phyloP scores from a whole-genome alignment of 1,284 basidiomycete species.

The Rhodotorula sp. region DNA sequence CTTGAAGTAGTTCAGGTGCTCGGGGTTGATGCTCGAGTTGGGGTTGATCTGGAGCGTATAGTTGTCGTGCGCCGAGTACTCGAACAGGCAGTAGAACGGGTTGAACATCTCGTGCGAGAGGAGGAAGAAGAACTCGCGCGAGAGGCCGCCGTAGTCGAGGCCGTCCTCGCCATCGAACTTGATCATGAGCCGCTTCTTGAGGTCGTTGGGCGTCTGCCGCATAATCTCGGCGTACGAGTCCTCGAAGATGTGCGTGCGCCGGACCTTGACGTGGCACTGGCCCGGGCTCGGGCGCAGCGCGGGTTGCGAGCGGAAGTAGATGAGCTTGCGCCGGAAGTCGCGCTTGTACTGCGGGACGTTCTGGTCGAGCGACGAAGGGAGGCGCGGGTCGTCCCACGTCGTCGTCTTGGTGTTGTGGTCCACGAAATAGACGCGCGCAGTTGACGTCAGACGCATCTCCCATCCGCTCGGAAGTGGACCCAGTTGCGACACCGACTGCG shows the following conservation, averaged over 20 bases:
- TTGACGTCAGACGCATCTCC: conserved; percentile 95
- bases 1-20: conserved; percentile 99
- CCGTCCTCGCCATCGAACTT: conserved; percentile 99
- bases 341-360: conserved; percentile 99
- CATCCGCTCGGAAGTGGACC: conserved; percentile 94
- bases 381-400: conserved; percentile 89
- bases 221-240: conserved; percentile 96
- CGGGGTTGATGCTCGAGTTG: conserved; percentile 95
- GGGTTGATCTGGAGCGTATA: conserved; percentile 77
- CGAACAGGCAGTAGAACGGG: conserved; percentile 98
- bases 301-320: conserved; percentile 98
- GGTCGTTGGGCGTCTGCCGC: conserved; percentile 87
- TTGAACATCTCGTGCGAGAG: conserved; percentile 82
- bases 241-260: conserved; percentile 90
- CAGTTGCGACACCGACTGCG: conserved; percentile 81
- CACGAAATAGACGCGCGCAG: conserved; percentile 92
- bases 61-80: conserved; percentile 99
- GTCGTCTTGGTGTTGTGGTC: conserved; percentile 83
- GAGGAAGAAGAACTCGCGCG: conserved; percentile 99
- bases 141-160: conserved; percentile 95
- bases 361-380: conserved; percentile 79
- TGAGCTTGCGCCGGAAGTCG: conserved; percentile 96
- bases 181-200: conserved; percentile 97
- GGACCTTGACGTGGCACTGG: conserved; percentile 95
- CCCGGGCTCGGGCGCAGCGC: conserved; percentile 77